Base-by-base conservation (phyloP, 192 early-diverging fungal genomes). In the Coemansia nantahalensis region DNA sequence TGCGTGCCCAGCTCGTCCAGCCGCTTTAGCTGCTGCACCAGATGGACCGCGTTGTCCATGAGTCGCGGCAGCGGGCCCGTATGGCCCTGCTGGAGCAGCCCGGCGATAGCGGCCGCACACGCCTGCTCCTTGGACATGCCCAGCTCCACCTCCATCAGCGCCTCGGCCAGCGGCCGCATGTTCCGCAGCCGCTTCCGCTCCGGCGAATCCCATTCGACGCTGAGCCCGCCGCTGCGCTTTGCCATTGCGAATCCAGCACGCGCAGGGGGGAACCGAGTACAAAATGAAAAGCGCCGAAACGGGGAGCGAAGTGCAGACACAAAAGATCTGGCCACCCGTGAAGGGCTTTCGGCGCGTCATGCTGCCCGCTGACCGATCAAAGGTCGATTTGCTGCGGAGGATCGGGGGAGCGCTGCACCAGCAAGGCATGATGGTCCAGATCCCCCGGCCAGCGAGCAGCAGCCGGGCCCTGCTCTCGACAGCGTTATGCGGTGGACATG, bases 101-200 rank as follows among this genome's bases (percentile, higher is more conserved):
- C 43, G 12, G 22, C 12, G 5, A 76, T 53, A 11, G 22, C 18
- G 9, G 57, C 48, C 0, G 50, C 39, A 17, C 61, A 65, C 16
- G 18, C 31, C 15, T 54, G 46, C 24, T 76, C 65, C 3, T 55
- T 59, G 7, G 59, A 48, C n/a, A 62, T 28, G 2, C 31, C 53
- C 5, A 58, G 19, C 18, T 17, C 24, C 9, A 54, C 16, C 18
- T 23, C 33, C 16, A 46, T 44, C 56, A 49, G 49, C 16, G 47
- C 16, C 24, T 51, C 22, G 1, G 58, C 30, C 32, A 34, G 38
- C 6, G 60, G 17, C 21, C 22, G 36, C 35, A 39, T 40, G 17
- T 62, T 76, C 3, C 72, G 46, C 41, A 76, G 32, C 16, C 72
- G 72, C 45, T 76, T 76, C 48, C 71, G 62, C 23, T 67, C 71